Base-by-base conservation (phyloP, 2,329 filamentous ascomycete genomes). In the Fusarium metavorans region DNA sequence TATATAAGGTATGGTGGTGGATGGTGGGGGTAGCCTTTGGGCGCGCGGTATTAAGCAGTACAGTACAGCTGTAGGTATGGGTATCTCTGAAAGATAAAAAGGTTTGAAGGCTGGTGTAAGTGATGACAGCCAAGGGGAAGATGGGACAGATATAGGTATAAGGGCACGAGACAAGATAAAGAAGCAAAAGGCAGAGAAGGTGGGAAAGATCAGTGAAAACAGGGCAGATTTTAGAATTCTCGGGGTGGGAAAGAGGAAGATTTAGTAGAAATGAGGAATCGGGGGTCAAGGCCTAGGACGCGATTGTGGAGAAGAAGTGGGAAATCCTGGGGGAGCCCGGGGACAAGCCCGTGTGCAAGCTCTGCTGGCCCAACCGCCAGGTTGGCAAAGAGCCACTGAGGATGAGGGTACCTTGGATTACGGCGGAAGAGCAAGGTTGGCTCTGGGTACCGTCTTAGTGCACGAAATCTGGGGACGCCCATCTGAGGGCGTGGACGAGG, bases 311-410 rank as follows among this genome's bases (percentile, higher is more conserved):
- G 76, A 74, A 72, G 67, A 76, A 75, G 71, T 76, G 71, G 75
- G 75, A 78, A 78, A 78, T 77, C 76, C 77, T 76, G 76, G 76
- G 76, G 76, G 67, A 72, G 67, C 41, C 74, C 66, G 75, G 76
- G 67, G 60, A 64, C 66, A 67, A 70, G 75, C 76, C 70, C 67
- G 66, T 68, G 65, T 63, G 54, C 68, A 68, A 66, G 52, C 68
- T 71, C 71, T 62, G 67, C 35, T 57, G 58, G 34, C 65, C 59
- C 59, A 64, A 50, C 65, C 59, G 66, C 66, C 25, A 39, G 35
- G 25, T 50, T 32, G 30, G 25, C 45, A 6, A 13, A 54, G 43
- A 37, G 35, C 34, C 64, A 66, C 61, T 43, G 59, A 60, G 62
- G 41, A 20, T 37, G 59, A 60, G 62, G 41, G 23, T 34, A 62